A percentile compares a stretch with the other conserved stretches of the same genome.
Evolutionary conservation across 2,329 filamentous ascomycete genomes (phyloP).

Genomic region (Grosmannia huntii): DNA sequence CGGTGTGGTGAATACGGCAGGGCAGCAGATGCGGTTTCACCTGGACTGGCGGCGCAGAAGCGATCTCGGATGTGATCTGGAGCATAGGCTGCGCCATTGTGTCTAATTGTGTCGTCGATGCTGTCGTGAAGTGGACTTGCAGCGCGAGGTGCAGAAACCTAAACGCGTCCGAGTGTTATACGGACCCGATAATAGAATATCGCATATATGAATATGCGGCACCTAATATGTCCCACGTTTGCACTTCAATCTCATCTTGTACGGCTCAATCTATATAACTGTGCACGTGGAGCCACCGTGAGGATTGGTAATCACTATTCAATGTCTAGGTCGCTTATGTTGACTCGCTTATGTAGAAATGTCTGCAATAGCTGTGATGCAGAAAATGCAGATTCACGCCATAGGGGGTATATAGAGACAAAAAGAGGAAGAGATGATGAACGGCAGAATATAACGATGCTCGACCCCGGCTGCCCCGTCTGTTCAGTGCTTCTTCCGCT

Average conservation of each 20-base stretch:
- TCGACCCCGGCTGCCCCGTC: neutral
- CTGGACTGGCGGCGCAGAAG: slow-evolving; percentile 16
- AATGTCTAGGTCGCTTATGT: too few species aligned
- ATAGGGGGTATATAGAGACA: neutral
- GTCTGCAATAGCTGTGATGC: neutral
- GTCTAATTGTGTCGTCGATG: slow-evolving; percentile 1
- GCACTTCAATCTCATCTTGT: too few species aligned
- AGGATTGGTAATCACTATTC: too few species aligned
- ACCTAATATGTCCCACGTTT: too few species aligned
- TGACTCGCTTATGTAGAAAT: neutral
- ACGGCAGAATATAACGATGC: neutral
- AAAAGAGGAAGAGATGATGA: neutral
- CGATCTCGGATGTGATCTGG: slow-evolving; percentile 19
- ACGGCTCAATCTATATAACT: too few species aligned
- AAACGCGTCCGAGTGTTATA: neutral
- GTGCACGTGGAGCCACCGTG: too few species aligned
- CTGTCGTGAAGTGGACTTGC: too few species aligned
- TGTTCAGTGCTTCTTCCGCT: slow-evolving; percentile 18
- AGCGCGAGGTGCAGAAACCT: neutral
- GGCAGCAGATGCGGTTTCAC: slow-evolving; percentile 62
- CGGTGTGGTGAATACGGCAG: slow-evolving; percentile 68
- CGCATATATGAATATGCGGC: neutral
- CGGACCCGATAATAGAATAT: neutral
- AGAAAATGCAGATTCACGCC: neutral
- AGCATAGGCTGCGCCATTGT: slow-evolving; percentile 32